Evolutionary conservation across 2,329 filamentous ascomycete genomes (phyloP).

Genomic region (Penicillium fuscoglaucum): DNA sequence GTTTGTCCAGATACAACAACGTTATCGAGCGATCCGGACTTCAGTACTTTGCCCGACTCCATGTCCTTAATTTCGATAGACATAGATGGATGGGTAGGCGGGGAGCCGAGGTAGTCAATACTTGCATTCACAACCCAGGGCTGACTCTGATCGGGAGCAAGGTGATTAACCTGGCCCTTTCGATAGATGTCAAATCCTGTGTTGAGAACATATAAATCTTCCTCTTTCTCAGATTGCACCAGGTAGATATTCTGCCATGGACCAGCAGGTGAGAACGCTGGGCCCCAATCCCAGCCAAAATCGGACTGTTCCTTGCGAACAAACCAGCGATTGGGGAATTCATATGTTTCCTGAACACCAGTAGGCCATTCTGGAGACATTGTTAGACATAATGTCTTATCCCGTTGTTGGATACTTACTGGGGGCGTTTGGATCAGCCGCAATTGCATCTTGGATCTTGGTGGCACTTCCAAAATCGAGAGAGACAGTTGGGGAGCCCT

Average conservation of each 20-base stretch:
- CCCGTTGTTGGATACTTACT: constrained; percentile 28
- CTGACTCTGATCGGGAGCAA: constrained; percentile 57
- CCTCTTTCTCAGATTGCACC: constrained; percentile 50
- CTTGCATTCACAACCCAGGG: constrained; percentile 64
- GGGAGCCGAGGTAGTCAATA: constrained; percentile 55
- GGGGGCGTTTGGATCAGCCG: constrained; percentile 50
- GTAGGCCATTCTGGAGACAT: constrained; percentile 48
- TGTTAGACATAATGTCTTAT: constrained; percentile 1
- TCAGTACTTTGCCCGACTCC: constrained; percentile 41
- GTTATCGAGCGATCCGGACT: constrained; percentile 41
- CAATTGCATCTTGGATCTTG: constrained; percentile 55
- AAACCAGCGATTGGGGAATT: constrained; percentile 56
- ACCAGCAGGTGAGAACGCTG: constrained; percentile 62
- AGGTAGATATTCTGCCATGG: constrained; percentile 62
- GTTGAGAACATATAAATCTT: constrained; percentile 52
- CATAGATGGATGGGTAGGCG: constrained; percentile 48
- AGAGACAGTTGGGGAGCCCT: constrained; percentile 41
- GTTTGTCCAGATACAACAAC: constrained; percentile 44
- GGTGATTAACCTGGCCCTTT: constrained; percentile 58
- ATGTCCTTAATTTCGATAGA: constrained; percentile 50
- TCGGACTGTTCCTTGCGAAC: constrained; percentile 63
- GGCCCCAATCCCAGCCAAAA: constrained; percentile 67
- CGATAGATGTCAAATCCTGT: constrained; percentile 61
- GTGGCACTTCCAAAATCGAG: constrained; percentile 61
- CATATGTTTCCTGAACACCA: constrained; percentile 51